Base-by-base conservation (phyloP, 2,329 filamentous ascomycete genomes). In the Pseudopyricularia javanii region DNA sequence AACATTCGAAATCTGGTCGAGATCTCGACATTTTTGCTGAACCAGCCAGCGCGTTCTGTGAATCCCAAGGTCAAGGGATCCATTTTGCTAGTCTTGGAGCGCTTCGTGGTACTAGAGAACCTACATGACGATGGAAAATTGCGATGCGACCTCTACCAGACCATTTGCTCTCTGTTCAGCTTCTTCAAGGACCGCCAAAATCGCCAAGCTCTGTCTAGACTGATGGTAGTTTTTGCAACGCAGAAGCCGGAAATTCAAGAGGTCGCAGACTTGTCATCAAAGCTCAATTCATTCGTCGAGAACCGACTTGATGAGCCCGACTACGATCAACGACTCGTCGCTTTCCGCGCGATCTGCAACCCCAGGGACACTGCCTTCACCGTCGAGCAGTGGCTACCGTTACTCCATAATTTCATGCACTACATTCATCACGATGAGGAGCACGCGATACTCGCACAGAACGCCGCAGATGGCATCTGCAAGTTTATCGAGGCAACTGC, bases 321-420 rank as follows among this genome's bases (percentile, higher is more conserved):
- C 67, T 96, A 95, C 63, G 87, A 94, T 59, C 81, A 79, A 54
- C 84, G 93, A 15, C 76, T 95, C 6, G 70, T 75, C 48, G 90
- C 89, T 3, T 97, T 93, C 68, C 83, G 77, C 54, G 65, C 70
- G 7, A 83, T 97, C 56, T 86, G 85, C 34, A 77, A 79, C 40
- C 70, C 79, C 3, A 71, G 78, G n/a, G 80, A 80, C 35, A 32
- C 51, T 1, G 68, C 73, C 0, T 80, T 91, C 56, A 83, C 79
- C 0, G 69, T 82, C 1, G 78, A 78, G 54, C 87, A 95, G 66
- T 98, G 93, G 91, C 78, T 84, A 51, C 91, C 93, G 6, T 68
- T 98, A 20, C 70, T 97, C 11, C 86, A 91, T 69, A 98, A 97
- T 63, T 79, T 95, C 71, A 74, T 95, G 2, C 97, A 85, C 68